Conservation (phyloP, 371 early-diverging fungal genomes). For the Encephalitozoon romaleae region DNA sequence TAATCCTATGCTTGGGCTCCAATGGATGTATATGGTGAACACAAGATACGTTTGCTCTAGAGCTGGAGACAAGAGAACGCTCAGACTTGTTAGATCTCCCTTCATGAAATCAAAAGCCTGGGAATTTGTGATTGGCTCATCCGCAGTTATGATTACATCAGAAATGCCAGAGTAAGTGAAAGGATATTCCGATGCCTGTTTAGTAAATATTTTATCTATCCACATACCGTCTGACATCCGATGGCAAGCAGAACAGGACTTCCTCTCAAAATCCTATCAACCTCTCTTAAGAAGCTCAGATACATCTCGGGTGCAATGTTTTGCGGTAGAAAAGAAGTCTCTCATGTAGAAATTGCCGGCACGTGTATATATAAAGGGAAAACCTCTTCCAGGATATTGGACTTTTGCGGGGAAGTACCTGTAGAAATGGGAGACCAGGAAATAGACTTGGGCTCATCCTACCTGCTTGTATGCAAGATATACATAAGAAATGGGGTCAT, state of each 20-base stretch:
- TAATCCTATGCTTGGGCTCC: slow-evolving; percentile 15
- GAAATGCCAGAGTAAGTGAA: background rate
- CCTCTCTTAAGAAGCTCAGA: background rate
- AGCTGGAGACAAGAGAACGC: background rate
- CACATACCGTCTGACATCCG: background rate
- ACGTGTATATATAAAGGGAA: background rate
- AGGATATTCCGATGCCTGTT: no score
- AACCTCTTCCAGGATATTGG: background rate
- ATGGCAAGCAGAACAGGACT: background rate
- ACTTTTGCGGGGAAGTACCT: slow-evolving; percentile 17
- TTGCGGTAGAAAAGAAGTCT: background rate
- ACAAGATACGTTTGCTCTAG: slow-evolving; percentile 7
- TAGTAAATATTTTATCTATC: slow-evolving; percentile 2
- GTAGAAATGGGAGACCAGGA: background rate
- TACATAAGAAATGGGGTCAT: background rate
- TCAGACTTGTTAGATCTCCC: slow-evolving; percentile 15
- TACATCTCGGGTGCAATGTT: background rate
- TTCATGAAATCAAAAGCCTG: background rate
- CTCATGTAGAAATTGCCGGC: slow-evolving; percentile 6
- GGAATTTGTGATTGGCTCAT: background rate
- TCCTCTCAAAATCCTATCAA: background rate
- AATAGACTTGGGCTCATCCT: background rate
- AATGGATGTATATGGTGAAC: slow-evolving; percentile 32
- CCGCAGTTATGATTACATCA: background rate
- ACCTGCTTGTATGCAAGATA: slow-evolving; percentile 3